phyloP scores from a whole-genome alignment of 2,329 filamentous ascomycete genomes.

The Emericellopsis atlantica region DNA sequence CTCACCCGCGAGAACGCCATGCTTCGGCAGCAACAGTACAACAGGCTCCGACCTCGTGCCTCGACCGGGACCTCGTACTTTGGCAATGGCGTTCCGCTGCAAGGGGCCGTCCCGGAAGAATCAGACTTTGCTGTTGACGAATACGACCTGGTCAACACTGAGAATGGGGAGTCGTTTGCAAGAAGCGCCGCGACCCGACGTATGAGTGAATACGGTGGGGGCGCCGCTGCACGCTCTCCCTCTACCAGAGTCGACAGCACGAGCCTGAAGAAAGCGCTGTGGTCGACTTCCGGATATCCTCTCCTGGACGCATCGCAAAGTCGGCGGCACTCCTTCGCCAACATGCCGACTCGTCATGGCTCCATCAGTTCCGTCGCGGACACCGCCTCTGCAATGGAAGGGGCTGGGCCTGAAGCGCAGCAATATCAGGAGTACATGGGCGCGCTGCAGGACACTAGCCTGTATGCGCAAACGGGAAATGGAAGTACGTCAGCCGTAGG shows the following conservation, averaged over 20 bases:
- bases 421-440: conserved; percentile 2
- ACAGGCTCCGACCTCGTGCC: conserved; percentile 43
- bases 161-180: conserved; percentile 31
- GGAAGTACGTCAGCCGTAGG: background rate
- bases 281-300: conserved; percentile 60
- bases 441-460: background rate
- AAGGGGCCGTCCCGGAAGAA: conserved; percentile 48
- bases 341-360: conserved; percentile 50
- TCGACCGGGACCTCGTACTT: conserved; percentile 42
- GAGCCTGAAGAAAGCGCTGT: conserved; percentile 51
- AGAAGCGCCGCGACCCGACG: conserved; percentile 27
- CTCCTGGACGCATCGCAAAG: conserved; percentile 57
- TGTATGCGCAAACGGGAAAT: background rate
- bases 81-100: conserved; percentile 45
- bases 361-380: conserved; percentile 51
- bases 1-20: conserved; percentile 51
- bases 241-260: conserved; percentile 46
- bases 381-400: conserved; percentile 31
- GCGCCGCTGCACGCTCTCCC: conserved; percentile 31
- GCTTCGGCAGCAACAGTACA: conserved; percentile 43
- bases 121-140: conserved; percentile 65
- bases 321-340: conserved; percentile 69
- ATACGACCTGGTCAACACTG: conserved; percentile 45
- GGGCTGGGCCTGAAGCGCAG: conserved; percentile 27
- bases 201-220: conserved; percentile 8